Conservation (phyloP, 139 green algal species). For the Coccomyxa sp. region DNA sequence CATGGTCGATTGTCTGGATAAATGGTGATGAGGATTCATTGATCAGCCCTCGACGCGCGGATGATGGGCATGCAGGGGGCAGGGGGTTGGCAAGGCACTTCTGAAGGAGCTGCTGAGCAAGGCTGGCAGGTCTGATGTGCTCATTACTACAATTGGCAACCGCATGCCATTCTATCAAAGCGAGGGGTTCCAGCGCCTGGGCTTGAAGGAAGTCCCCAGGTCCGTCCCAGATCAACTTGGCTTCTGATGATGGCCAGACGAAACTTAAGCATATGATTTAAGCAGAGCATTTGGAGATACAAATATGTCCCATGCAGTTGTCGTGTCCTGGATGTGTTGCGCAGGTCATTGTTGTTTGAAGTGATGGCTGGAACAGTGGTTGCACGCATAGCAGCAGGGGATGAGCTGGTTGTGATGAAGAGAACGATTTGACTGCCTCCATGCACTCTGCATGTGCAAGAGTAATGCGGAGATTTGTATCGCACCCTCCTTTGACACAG, state of each 20-base stretch:
- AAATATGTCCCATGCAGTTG: background rate
- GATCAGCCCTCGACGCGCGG: background rate
- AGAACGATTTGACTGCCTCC: background rate
- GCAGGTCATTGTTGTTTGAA: constrained; percentile 28
- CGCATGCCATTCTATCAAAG: constrained; percentile 16
- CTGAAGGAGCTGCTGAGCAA: constrained; percentile 16
- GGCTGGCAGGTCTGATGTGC: background rate
- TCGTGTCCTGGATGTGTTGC: background rate
- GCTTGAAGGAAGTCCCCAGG: constrained; percentile 3
- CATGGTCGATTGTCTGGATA: background rate
- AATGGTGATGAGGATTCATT: background rate
- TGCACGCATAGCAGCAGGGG: constrained; percentile 17
- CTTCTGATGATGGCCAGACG: background rate
- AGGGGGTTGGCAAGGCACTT: constrained; percentile 13
- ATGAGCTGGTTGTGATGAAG: constrained; percentile 21
- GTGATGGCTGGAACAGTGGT: constrained; percentile 17
- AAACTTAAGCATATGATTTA: background rate
- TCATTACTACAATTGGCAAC: constrained; percentile 17
- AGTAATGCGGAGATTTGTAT: too few species aligned
- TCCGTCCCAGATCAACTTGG: background rate
- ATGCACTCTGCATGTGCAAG: too few species aligned
- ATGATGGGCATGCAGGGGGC: constrained; percentile 4
- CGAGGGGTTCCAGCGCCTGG: constrained; percentile 15
- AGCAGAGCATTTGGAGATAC: background rate
- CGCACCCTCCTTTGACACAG: too few species aligned